phyloP scores from a whole-genome alignment of 1,284 basidiomycete genomes.

The Polyporus tsugae region DNA sequence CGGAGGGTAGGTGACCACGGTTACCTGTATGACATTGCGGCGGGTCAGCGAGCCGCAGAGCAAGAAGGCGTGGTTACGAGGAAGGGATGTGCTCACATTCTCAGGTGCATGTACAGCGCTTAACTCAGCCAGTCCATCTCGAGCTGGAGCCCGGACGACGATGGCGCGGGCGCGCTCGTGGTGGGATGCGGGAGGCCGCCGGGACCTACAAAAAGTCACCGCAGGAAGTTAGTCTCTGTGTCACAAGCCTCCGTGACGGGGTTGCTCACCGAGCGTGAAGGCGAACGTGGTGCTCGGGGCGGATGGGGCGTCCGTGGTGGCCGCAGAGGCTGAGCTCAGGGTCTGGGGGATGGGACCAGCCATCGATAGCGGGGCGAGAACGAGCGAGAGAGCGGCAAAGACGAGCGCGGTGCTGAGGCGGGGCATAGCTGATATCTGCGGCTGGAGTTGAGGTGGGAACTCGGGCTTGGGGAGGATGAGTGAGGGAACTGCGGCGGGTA shows the following conservation, averaged over 20 bases:
- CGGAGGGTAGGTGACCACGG: background rate
- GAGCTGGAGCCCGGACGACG: constrained; percentile 1
- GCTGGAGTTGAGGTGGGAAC: background rate
- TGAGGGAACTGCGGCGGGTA: background rate
- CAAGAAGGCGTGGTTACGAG: no score
- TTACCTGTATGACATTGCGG: background rate
- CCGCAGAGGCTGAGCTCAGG: background rate
- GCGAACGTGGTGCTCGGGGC: constrained; percentile 3
- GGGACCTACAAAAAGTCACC: background rate
- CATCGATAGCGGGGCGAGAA: constrained; percentile 18
- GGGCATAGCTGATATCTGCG: constrained; percentile 3
- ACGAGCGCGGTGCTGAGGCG: constrained; percentile 19
- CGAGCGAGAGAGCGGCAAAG: constrained; percentile 18
- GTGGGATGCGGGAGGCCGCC: constrained; percentile 5
- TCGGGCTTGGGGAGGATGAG: background rate
- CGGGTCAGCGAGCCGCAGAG: background rate
- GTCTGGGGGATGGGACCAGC: constrained; percentile 21
- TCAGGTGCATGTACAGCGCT: background rate
- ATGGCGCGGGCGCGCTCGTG: background rate
- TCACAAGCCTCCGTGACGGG: background rate
- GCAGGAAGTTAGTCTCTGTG: background rate
- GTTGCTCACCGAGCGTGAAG: constrained; percentile 19
- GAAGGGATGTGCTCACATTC: background rate
- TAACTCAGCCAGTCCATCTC: constrained; percentile 27
- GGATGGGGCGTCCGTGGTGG: background rate